These are phyloP conservation scores for Starmerella bombicola DNA, from an alignment of 805 yeast species.

Conservation along the genomic window DNA sequence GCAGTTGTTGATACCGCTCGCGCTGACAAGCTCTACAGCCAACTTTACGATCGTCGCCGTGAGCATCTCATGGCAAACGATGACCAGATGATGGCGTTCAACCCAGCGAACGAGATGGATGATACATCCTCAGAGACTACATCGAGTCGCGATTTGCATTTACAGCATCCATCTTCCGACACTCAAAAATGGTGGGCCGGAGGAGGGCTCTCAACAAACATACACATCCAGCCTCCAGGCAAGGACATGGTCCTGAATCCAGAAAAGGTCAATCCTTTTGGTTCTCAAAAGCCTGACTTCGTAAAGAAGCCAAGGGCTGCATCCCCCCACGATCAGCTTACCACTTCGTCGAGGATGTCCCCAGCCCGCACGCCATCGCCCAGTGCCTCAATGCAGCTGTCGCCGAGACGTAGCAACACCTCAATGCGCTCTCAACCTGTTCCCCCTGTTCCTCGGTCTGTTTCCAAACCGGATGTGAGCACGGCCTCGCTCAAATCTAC, in stretches of 20 bases:
- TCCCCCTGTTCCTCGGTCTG: not conserved
- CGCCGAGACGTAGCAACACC: not conserved
- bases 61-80: slow-evolving; percentile 24
- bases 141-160: slow-evolving; percentile 10
- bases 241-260: slow-evolving; percentile 53
- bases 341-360: not conserved
- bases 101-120: not conserved
- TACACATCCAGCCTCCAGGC: slow-evolving; percentile 37
- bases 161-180: slow-evolving; percentile 87
- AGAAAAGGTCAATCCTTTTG: slow-evolving; percentile 54
- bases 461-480: not conserved
- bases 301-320: slow-evolving; percentile 24
- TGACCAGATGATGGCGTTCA: slow-evolving; percentile 23
- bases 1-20: slow-evolving; percentile 53
- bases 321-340: not conserved
- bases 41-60: slow-evolving; percentile 49
- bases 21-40: slow-evolving; percentile 43
- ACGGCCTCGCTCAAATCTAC: not conserved
- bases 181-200: slow-evolving; percentile 84
- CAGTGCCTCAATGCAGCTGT: not conserved
- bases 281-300: slow-evolving; percentile 40
- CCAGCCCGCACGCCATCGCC: not conserved
- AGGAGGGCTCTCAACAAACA: slow-evolving; percentile 62
- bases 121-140: not conserved
- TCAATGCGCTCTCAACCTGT: not conserved